A percentile compares a stretch with the other conserved stretches of the same genome.
phyloP scores from a whole-genome alignment of 2,329 filamentous ascomycete genomes.

The Sarocladiaceae sp. region DNA sequence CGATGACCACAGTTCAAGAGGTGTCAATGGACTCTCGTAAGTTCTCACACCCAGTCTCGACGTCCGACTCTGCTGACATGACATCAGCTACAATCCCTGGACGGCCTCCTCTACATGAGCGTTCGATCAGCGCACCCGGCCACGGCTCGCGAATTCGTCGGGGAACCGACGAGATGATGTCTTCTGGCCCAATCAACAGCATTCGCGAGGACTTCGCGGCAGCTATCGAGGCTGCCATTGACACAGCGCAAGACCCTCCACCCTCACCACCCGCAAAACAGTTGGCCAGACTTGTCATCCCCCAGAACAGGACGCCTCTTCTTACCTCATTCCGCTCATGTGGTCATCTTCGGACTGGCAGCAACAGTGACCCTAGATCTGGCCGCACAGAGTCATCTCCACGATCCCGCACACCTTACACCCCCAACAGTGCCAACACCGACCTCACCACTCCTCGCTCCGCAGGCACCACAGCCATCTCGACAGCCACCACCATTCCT shows the following conservation, averaged over 20 bases:
- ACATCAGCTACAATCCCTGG: conserved; percentile 61
- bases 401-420: conserved; percentile 9
- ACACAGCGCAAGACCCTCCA: conserved; percentile 18
- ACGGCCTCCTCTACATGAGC: conserved; percentile 59
- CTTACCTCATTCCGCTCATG: conserved; percentile 33
- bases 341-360: conserved; percentile 42
- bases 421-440: conserved; percentile 28
- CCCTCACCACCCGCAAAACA: conserved; percentile 43
- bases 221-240: conserved; percentile 19
- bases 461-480: conserved; percentile 34
- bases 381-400: conserved; percentile 34
- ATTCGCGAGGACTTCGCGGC: conserved; percentile 19
- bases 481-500: conserved; percentile 36
- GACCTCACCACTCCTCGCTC: conserved; percentile 40
- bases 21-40: conserved; percentile 66
- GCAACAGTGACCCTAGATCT: conserved; percentile 43
- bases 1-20: conserved; percentile 67
- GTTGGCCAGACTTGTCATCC: conserved; percentile 55
- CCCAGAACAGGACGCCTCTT: conserved; percentile 22
- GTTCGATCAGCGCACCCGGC: conserved; percentile 59
- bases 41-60: conserved; percentile 23
- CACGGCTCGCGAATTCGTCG: conserved; percentile 26
- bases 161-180: not conserved
- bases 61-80: conserved; percentile 14
- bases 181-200: conserved; percentile 16